phyloP scores from a whole-genome alignment of 495 filamentous ascomycete genomes.

The Oidiodendron maius region DNA sequence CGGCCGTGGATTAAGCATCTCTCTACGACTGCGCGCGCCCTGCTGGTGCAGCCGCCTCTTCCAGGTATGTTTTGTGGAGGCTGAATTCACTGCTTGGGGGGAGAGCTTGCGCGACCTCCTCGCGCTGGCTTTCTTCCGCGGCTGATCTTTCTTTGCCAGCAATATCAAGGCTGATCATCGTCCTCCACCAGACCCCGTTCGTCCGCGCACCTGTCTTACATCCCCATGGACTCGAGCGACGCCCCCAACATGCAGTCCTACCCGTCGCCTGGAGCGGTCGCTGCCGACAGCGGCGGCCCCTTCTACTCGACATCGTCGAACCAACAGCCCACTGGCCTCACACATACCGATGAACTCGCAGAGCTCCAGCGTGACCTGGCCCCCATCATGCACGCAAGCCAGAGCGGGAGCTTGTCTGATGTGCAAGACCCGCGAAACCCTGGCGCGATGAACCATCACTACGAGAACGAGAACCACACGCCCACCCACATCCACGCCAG shows the following conservation, averaged over 20 bases:
- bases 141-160: background rate
- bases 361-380: conserved; percentile 38
- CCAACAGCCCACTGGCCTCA: conserved; percentile 22
- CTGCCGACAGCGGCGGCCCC: conserved; percentile 9
- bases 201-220: too few relatives aligned
- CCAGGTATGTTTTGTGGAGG: conserved; percentile 16
- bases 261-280: conserved; percentile 13
- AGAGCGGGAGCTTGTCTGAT: conserved; percentile 7
- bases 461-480: conserved; percentile 15
- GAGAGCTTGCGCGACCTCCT: conserved; percentile 6
- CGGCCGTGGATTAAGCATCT: background rate
- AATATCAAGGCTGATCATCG: conserved; percentile 16
- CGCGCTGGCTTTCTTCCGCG: conserved; percentile 13
- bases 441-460: conserved; percentile 20
- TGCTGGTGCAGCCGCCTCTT: conserved; percentile 1
- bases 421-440: conserved; percentile 9
- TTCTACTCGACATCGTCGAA: conserved; percentile 18
- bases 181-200: conserved; percentile 11
- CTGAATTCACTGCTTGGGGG: conserved; percentile 12
- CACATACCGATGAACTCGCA: conserved; percentile 41
- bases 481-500: conserved; percentile 15
- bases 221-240: conserved; percentile 1
- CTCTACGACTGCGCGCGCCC: conserved; percentile 1
- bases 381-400: conserved; percentile 14
- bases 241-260: conserved; percentile 19